Evolutionary conservation across 805 yeast species (phyloP), one percentile per base, ranked within the genome.

Genomic region (Saturnispora quitensis): DNA sequence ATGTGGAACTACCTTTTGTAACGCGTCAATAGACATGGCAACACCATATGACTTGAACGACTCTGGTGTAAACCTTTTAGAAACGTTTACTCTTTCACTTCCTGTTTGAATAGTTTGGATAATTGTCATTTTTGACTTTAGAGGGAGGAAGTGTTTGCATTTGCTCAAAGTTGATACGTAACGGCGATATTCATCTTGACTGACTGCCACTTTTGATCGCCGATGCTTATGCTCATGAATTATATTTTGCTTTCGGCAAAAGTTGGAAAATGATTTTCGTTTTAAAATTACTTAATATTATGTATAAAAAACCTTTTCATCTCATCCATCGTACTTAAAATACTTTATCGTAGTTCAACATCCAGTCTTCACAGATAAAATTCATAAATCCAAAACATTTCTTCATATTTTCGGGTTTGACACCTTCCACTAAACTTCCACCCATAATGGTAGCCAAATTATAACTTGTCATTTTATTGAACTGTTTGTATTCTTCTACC

Each of bases 381-480:
- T 77, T 78, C 76, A 78, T 77, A 52, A 77, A 68, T 5, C 84
- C 83, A 62, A 79, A 78, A 54, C 70, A 73, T 50, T 68, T 71
- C 20, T 73, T 69, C 57, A 75, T 63, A 13, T 72, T 64, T 18
- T 75, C 78, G 45, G 80, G 73, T 42, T 63, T 68, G 55, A 78
- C 71, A 13, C 81, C 80, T 56, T 79, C 83, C 5, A 81, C 77
- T 50, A 79, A 71, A 3, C 81, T 77, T 1, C 83, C 83, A 1
- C 82, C 83, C 56, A 91, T 84, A 6, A 91, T 97, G 51, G 95
- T 91, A 4, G 97, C 95, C 61, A 91, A 69, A 63, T 91, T 91
- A 1, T 89, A 82, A 3, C 95, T 80, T 51, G 84, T 87, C 98
- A 91, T 91, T 64, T 82, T 82, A 68, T 91, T 91, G 45, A 69